Evolutionary conservation across 306 rosid genomes (phyloP).

Genomic region (Aeschynomene evenia): DNA sequence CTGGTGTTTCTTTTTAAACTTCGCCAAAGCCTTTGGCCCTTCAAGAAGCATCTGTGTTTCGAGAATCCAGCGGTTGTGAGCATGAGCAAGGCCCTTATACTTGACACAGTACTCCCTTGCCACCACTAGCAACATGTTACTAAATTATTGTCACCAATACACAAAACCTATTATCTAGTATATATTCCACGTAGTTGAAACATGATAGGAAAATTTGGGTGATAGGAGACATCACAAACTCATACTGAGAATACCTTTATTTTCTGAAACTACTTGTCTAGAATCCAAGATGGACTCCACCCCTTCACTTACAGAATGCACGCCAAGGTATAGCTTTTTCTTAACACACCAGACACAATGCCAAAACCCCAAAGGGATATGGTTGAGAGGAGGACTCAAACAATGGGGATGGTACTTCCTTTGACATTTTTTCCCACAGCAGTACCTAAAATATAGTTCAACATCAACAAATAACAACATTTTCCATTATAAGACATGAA

Average conservation of each 20-base stretch:
- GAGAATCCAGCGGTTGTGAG: slow-evolving; percentile 46
- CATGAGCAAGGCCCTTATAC: slow-evolving; percentile 44
- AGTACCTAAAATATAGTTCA: slow-evolving; percentile 31
- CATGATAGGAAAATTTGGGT: not conserved
- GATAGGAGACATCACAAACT: not conserved
- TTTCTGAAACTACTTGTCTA: slow-evolving; percentile 29
- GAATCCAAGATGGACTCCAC: slow-evolving; percentile 35
- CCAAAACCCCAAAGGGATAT: slow-evolving; percentile 40
- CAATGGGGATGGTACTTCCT: slow-evolving; percentile 43
- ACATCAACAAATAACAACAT: not conserved
- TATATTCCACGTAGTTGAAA: slow-evolving; percentile 5
- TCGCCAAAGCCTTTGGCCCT: slow-evolving; percentile 39
- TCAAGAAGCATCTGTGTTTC: slow-evolving; percentile 34
- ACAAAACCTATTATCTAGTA: not conserved
- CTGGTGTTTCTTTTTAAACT: slow-evolving; percentile 35
- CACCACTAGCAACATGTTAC: slow-evolving; percentile 32
- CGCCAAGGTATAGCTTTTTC: slow-evolving; percentile 36
- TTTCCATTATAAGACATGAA: not conserved
- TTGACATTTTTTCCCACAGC: slow-evolving; percentile 41
- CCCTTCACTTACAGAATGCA: slow-evolving; percentile 43
- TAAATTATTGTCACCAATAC: slow-evolving; percentile 8
- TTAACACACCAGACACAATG: slow-evolving; percentile 35
- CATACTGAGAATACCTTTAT: slow-evolving; percentile 24
- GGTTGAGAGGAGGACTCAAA: slow-evolving; percentile 42
- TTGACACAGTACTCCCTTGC: slow-evolving; percentile 42